phyloP scores from a whole-genome alignment of 495 filamentous ascomycete species.

The Viridothelium virens region DNA sequence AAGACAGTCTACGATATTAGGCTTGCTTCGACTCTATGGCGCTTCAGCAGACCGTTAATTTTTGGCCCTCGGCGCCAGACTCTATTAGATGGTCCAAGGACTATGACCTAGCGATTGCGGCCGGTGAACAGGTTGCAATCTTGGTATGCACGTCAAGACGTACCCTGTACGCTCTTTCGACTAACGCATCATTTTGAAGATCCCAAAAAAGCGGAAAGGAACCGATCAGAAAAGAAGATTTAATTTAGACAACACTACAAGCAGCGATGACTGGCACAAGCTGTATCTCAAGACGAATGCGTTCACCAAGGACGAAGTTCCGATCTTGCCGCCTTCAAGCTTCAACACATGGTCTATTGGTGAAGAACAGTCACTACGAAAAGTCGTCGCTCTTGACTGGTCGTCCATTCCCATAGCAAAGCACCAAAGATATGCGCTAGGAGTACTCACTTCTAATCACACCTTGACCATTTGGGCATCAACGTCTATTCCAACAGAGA shows the following conservation, averaged over 20 bases:
- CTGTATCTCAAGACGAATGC: slow-evolving; percentile 41
- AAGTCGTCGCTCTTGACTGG: slow-evolving; percentile 50
- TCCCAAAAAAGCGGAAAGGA: slow-evolving; percentile 9
- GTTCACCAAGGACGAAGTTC: slow-evolving; percentile 50
- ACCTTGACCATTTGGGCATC: slow-evolving; percentile 30
- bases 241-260: not conserved
- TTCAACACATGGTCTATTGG: slow-evolving; percentile 51
- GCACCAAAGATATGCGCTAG: slow-evolving; percentile 51
- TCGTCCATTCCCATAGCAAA: slow-evolving; percentile 53
- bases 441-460: slow-evolving; percentile 52
- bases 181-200: not conserved
- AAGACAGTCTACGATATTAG: too few relatives aligned
- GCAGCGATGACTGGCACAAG: slow-evolving; percentile 25
- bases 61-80: slow-evolving; percentile 37
- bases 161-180: not conserved
- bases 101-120: slow-evolving; percentile 53
- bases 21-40: not conserved
- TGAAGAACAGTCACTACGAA: slow-evolving; percentile 53
- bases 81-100: slow-evolving; percentile 57
- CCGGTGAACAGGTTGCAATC: slow-evolving; percentile 51
- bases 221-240: slow-evolving; percentile 15
- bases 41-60: not conserved
- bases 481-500: slow-evolving; percentile 19
- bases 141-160: slow-evolving; percentile 34
- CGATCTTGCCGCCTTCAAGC: slow-evolving; percentile 39